These are phyloP conservation scores for Nemania bipapillata DNA, from an alignment of 2,329 filamentous ascomycete species.

Conservation along the genomic window DNA sequence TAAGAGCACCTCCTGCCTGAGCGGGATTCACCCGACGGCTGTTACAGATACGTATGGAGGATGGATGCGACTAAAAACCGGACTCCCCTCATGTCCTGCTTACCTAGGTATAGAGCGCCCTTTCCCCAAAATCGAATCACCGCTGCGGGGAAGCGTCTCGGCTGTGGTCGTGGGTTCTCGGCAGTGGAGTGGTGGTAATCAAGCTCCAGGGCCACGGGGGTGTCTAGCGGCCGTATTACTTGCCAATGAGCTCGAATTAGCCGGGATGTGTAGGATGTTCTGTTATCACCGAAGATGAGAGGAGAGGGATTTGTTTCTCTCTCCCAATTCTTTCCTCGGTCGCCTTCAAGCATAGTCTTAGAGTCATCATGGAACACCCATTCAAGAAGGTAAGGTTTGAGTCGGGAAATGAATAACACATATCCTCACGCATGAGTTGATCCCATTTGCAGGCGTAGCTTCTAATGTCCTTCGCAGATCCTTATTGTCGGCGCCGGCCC, in stretches of 20 bases:
- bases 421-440: neutral
- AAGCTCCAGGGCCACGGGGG: neutral
- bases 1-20: neutral
- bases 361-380: slow-evolving; percentile 43
- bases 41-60: neutral
- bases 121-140: slow-evolving; percentile 13
- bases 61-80: neutral
- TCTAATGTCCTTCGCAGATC: slow-evolving; percentile 48
- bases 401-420: neutral
- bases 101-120: slow-evolving; percentile 16
- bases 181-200: slow-evolving; percentile 25
- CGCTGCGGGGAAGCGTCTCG: slow-evolving; percentile 38
- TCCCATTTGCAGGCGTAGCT: neutral
- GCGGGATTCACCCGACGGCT: slow-evolving; percentile 22
- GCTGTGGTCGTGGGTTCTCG: slow-evolving; percentile 31
- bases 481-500: slow-evolving; percentile 63
- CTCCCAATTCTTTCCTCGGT: slow-evolving; percentile 3
- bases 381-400: slow-evolving; percentile 46
- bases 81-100: slow-evolving; percentile 17
- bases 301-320: slow-evolving; percentile 4
- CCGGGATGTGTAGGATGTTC: slow-evolving; percentile 17
- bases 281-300: slow-evolving; percentile 21
- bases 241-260: slow-evolving; percentile 28
- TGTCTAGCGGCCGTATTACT: neutral
- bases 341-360: neutral